phyloP scores from a whole-genome alignment of 371 early-diverging fungal genomes.

The Sporodiniella umbellata region DNA sequence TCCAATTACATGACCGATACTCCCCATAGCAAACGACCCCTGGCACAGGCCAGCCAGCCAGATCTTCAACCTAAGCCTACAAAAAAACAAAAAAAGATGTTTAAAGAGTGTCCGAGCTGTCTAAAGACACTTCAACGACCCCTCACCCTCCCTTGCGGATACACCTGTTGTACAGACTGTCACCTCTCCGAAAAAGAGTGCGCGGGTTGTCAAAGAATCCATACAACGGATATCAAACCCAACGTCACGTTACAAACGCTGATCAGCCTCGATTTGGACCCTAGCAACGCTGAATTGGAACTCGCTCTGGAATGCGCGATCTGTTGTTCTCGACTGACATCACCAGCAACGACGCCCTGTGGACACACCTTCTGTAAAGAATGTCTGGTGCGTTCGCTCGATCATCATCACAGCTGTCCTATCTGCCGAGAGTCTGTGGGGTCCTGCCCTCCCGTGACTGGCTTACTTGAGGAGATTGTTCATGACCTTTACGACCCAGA shows the following conservation, averaged over 20 bases:
- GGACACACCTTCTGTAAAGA: slow-evolving; percentile 69
- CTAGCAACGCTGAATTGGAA: background rate
- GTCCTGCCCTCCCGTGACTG: slow-evolving; percentile 23
- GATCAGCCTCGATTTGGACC: slow-evolving; percentile 1
- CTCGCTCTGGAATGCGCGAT: slow-evolving; percentile 64
- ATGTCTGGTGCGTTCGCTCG: slow-evolving; percentile 47
- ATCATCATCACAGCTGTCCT: slow-evolving; percentile 30
- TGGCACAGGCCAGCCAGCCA: slow-evolving; percentile 15
- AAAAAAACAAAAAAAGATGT: slow-evolving; percentile 5
- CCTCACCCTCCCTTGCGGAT: slow-evolving; percentile 47
- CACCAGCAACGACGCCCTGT: slow-evolving; percentile 64
- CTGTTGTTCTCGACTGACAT: slow-evolving; percentile 51
- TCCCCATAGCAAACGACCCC: slow-evolving; percentile 14
- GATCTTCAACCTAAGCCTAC: background rate
- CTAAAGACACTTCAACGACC: slow-evolving; percentile 23
- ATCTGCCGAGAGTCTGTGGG: slow-evolving; percentile 24
- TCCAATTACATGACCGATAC: background rate
- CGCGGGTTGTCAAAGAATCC: slow-evolving; percentile 12
- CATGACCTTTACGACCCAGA: slow-evolving; percentile 9
- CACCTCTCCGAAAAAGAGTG: slow-evolving; percentile 1
- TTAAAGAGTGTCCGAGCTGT: slow-evolving; percentile 15
- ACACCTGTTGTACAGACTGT: slow-evolving; percentile 38
- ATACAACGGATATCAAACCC: slow-evolving; percentile 8
- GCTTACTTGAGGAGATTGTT: slow-evolving; percentile 7
- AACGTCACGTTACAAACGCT: slow-evolving; percentile 17